Evolutionary conservation across 2,329 filamentous ascomycete genomes (phyloP).

Genomic region (Periconia digitata): DNA sequence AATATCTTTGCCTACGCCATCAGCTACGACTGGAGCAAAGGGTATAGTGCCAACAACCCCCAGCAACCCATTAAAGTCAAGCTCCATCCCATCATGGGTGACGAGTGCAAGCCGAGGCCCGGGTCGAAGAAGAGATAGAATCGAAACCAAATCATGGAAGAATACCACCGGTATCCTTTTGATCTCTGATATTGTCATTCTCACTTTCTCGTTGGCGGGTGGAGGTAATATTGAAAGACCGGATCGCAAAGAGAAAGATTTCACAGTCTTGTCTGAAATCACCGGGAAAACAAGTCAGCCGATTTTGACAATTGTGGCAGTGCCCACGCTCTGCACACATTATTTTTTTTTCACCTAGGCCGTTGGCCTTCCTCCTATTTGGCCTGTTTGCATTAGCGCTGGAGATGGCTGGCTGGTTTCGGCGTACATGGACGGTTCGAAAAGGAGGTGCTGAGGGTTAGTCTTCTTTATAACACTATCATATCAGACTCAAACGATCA

Average conservation of each 20-base stretch:
- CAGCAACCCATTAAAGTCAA: constrained; percentile 54
- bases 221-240: background rate
- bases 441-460: background rate
- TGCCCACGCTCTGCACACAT: background rate
- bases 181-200: background rate
- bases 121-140: constrained; percentile 50
- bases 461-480: too few species aligned
- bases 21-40: constrained; percentile 98
- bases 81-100: constrained; percentile 50
- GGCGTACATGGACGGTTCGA: background rate
- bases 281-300: background rate
- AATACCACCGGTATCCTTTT: background rate
- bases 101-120: constrained; percentile 55
- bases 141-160: background rate
- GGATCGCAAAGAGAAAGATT: background rate
- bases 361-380: background rate
- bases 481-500: too few species aligned
- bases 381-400: background rate
- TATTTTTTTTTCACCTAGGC: background rate
- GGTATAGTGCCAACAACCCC: constrained; percentile 76
- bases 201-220: background rate
- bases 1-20: constrained; percentile 67
- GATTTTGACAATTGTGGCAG: background rate
- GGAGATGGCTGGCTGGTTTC: background rate
- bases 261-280: too few species aligned